Base-by-base conservation (phyloP, 148 eudicot genomes). In the Chenopodium album region DNA sequence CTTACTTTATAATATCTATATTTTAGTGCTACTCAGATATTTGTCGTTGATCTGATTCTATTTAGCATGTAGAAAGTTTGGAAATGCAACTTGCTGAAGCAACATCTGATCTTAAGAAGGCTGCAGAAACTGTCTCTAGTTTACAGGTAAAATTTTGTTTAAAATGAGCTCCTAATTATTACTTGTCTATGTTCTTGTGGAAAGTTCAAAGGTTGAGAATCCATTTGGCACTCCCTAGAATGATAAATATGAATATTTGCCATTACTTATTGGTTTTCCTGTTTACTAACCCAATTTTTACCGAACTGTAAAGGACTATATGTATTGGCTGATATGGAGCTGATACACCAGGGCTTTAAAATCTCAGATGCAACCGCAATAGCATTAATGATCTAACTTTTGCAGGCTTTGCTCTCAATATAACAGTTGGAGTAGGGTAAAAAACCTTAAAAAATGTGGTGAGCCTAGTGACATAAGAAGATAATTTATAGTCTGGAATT, bases 31-130 rank as follows among this genome's bases (percentile, higher is more conserved):
- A 75, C 79, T 48, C 63, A 72, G 70, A 50, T 76, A 7, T 8
- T 47, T 79, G 17, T 81, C 78, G 81, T 86, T 60, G 64, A 82
- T 83, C 76, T 78, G 82, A 78, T 60, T 79, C 71, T 78, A 67
- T 60, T 76, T 87, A 97, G 99, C 91, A 87, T 85, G 76, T 89
- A 75, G 98, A 92, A 84, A 92, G 89, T 88, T 79, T 94, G 87
- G 98, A 97, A 85, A 85, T 89, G 79, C 98, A 97, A 88, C 91
- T 94, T 88, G 91, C 90, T 78, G 99, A 97, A 78, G 88, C 87
- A 81, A 69, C 83, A 63, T 85, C 93, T 56, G 98, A 97, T 83
- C 86, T 91, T 90, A 90, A 86, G 84, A 92, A 89, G 89, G 98
- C 99, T 78, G 86, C 94, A 29, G 95, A 92, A 84, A 91, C 92